phyloP scores from a whole-genome alignment of 2,329 filamentous ascomycete species.

The Fusarium sulawesiense region DNA sequence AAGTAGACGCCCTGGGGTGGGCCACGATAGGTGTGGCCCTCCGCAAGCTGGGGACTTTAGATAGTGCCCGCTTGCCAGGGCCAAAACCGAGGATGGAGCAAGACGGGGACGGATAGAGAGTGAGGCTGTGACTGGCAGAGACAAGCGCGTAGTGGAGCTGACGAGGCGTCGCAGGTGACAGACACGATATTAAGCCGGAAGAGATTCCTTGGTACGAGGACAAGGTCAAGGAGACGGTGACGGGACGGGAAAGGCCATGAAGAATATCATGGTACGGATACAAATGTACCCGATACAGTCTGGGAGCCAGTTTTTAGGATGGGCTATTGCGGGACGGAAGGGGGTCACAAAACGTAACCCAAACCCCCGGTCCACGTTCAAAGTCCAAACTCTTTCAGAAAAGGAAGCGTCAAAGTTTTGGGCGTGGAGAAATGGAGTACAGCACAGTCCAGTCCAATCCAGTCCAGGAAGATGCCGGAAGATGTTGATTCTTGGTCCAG shows the following conservation, averaged over 20 bases:
- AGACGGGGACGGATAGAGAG: conserved; percentile 31
- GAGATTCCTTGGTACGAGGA: conserved; percentile 43
- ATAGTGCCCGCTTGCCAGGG: conserved; percentile 45
- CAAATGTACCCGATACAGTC: conserved; percentile 25
- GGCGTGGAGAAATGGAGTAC: conserved; percentile 26
- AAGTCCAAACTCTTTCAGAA: conserved; percentile 31
- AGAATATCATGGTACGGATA: conserved; percentile 10
- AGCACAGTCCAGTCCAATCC: conserved; percentile 6
- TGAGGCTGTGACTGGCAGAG: conserved; percentile 39
- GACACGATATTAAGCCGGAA: conserved; percentile 54
- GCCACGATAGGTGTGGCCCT: conserved; percentile 41
- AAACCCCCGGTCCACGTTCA: conserved; percentile 21
- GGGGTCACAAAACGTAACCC: conserved; percentile 41
- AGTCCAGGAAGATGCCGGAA: conserved; percentile 39
- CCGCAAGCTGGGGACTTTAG: conserved; percentile 41
- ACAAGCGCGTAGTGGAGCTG: conserved; percentile 47
- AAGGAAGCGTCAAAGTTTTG: conserved; percentile 40
- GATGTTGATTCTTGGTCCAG: background rate
- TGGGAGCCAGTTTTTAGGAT: conserved; percentile 37
- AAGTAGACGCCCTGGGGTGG: conserved; percentile 43
- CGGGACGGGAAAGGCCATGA: conserved; percentile 25
- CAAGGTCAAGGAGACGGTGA: conserved; percentile 19
- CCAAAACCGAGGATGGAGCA: conserved; percentile 48
- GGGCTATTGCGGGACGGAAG: conserved; percentile 41
- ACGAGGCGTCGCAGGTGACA: conserved; percentile 47